A percentile compares a stretch with the other conserved stretches of the same genome.
Conservation (phyloP, 2,329 filamentous ascomycete genomes). For the Paraphoma chrysanthemicola region DNA sequence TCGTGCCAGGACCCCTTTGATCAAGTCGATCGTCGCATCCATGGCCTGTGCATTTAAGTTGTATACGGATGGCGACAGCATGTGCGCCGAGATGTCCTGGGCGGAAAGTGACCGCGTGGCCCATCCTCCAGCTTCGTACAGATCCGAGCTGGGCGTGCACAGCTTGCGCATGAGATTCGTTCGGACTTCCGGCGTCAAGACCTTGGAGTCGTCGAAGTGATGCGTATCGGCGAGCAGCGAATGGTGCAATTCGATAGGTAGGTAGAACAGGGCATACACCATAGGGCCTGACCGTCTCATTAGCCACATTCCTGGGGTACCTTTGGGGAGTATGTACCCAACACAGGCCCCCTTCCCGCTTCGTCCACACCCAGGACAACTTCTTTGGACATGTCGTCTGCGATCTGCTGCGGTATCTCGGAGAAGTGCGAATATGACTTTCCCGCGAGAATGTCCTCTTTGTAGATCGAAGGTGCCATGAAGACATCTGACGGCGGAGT, state of each 20-base stretch:
- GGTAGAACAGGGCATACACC: constrained; percentile 75
- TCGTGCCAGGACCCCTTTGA: constrained; percentile 74
- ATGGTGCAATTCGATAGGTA: constrained; percentile 69
- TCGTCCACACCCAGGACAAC: constrained; percentile 92
- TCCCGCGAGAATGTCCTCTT: constrained; percentile 48
- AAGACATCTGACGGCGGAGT: constrained; percentile 50
- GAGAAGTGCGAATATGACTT: constrained; percentile 58
- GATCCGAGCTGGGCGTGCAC: constrained; percentile 68
- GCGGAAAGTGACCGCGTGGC: constrained; percentile 82
- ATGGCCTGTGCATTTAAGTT: constrained; percentile 97
- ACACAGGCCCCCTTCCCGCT: constrained; percentile 90
- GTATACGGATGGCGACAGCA: constrained; percentile 74
- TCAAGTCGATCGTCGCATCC: constrained; percentile 86
- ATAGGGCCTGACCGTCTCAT: constrained; percentile 63
- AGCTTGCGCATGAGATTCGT: constrained; percentile 74
- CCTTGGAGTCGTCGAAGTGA: constrained; percentile 95
- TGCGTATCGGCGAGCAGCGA: constrained; percentile 78
- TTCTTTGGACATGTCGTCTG: constrained; percentile 57
- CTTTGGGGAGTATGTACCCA: constrained; percentile 65
- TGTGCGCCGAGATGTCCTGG: constrained; percentile 78
- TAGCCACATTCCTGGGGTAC: constrained; percentile 6
- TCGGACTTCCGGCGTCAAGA: constrained; percentile 80
- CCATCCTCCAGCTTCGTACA: constrained; percentile 77
- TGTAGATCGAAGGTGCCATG: constrained; percentile 56
- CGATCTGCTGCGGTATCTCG: constrained; percentile 49